Evolutionary conservation across 2,329 filamentous ascomycete species (phyloP), one percentile per base, ranked within the genome.

Genomic region (Pleomassaria siparia): DNA sequence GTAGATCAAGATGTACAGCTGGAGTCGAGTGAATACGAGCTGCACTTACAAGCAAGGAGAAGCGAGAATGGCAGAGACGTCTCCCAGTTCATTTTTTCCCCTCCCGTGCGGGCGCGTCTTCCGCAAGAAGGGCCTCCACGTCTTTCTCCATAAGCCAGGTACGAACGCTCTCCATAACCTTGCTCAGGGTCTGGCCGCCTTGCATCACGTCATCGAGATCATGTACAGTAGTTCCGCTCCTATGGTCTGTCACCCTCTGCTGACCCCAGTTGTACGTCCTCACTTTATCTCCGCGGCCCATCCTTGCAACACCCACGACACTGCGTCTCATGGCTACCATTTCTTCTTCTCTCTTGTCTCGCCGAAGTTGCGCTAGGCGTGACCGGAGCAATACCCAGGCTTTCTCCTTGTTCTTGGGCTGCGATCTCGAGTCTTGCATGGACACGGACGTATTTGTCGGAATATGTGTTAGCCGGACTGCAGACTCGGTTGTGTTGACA

Each of bases 401-500:
- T 51, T 84, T 85, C 51, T 91, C 87, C 36, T 91, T 83, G 72
- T 99, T 99, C 56, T 89, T 84, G 59, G 89, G 85, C 74, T 99
- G 94, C 35, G 90, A 96, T 45, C 94, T 83, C 44, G 85, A 86
- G 68, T 99, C 94, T 71, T 99, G 94, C 80, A 97, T 95, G 11
- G 86, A 86, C 12, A 97, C 91, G 2, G 89, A 83, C 0, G 85
- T 94, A 36, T 88, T 88, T 1, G 91, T 95, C 2, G 94, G 94
- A 6, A 87, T 72, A 74, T 99, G 94, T 2, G 91, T 97, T 62
- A 99, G 79, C 9, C 94, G 86, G 51, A 99, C 89, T 3, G 94
- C 94, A 24, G 90, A 96, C 74, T 99, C 94, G 0, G 94, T 99
- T 70, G 92, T 96, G 75, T 99, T 99, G 67, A 99, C 94, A 72